Evolutionary conservation across 139 green algal species (phyloP), one percentile per base, ranked within the genome.

Genomic region (Diplosphaera chodatii): DNA sequence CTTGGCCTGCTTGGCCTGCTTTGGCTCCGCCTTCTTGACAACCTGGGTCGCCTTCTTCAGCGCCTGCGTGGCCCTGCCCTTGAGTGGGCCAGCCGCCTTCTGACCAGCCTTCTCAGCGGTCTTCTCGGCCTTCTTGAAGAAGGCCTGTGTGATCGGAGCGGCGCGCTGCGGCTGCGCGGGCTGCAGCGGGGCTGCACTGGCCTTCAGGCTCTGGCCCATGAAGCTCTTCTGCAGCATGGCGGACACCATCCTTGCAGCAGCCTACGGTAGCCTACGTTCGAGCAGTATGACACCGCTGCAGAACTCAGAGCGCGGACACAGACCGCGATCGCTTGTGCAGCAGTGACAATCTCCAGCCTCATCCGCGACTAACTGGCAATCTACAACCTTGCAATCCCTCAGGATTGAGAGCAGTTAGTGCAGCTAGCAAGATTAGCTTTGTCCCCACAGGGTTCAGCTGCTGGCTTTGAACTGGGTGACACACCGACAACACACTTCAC

Each of bases 11-110:
- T 64, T 59, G 28, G 23, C n/a, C 37, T 63, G 40, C 29, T 76
- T 68, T 27, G 34, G 63, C 56, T 32, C 28, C 33, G 40, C 21
- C 32, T 55, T 30, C n/a, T 37, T 40, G 29, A 48, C 32, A n/a
- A n/a, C n/a, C n/a, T n/a, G n/a, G n/a, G 37, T n/a, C n/a, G 30
- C 74, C 66, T 78, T 71, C 70, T 82, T 78, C 22, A 66, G 27
- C 6, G 32, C 68, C 48, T 59, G 48, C 8, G 48, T 59, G 48
- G 48, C 48, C 13, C 25, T 59, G 48, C 48, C 48, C 48, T 59
- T 59, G 18, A 18, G 13, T 3, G 48, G 48, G 3, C 13, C 48
- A 10, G 48, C 48, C 25, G 48, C 48, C 48, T 18, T 21, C 48
- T 59, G 22, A 18, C 3, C 48, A 18, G 48, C 48, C 48, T 18